Base-by-base conservation (phyloP, 768 basidiomycete species). In the Kwoniella botswanensis region DNA sequence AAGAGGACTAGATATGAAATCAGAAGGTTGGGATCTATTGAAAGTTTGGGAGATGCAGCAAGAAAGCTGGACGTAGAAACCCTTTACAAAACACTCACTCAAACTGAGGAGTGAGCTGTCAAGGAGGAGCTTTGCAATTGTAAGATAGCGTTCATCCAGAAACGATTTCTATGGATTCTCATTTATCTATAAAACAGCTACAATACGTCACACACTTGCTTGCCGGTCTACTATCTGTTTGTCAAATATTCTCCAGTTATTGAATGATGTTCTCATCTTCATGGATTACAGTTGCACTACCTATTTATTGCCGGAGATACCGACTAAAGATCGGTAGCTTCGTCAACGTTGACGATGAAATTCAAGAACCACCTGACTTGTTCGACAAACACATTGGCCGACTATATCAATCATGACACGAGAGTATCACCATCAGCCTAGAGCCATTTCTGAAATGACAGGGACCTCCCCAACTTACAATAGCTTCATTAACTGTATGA, bases 401-500 rank as follows among this genome's bases (percentile, higher is more conserved):
- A 24, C 75, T 76, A 52, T 22, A 35, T 44, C n/a, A 42, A 18
- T 11, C 18, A 26, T 11, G 10, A 52, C 7, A 35, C 21, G 17
- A 59, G 21, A 52, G 35, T 35, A 7, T 35, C 35, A 7, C 6
- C 35, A 35, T 35, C 35, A 35, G 35, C 35, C 35, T 35, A 35
- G 6, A 35, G 35, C 35, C 35, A 35, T 7, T 35, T 6, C 35
- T 35, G 6, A 1, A 6, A 7, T 6, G 6, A 35, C 35, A 35
- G 35, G 35, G 35, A 35, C 6, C 35, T 35, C 35, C 35, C 1
- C 4, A 35, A 70, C 75, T 69, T 55, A 72, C 73, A 46, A 78
- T 69, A 57, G 74, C 70, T 71, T 84, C 84, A 67, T 85, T 79
- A 21, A 85, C 81, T 0, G 84, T 85, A 72, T 85, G 85, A n/a